phyloP scores from a whole-genome alignment of 768 basidiomycete genomes.

The Psilocybe azurescens region DNA sequence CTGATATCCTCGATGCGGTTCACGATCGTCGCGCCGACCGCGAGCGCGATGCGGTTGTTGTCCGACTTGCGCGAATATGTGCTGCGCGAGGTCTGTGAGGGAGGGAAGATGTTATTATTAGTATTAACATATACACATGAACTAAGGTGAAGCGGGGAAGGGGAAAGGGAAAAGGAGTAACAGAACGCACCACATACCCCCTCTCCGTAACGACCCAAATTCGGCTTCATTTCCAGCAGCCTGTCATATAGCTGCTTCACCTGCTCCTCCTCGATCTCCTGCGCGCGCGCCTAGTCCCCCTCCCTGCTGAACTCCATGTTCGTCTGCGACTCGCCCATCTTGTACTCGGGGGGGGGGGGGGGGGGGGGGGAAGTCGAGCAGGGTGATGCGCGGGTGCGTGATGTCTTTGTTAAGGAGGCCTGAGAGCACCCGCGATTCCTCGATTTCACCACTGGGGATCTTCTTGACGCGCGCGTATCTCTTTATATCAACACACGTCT shows the following conservation, averaged over 20 bases:
- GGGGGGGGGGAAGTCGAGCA: conserved; percentile 93
- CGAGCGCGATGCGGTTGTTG: conserved; percentile 97
- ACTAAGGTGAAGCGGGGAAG: no score
- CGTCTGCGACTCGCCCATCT: conserved; percentile 84
- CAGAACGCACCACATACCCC: conserved; percentile 83
- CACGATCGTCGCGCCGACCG: conserved; percentile 94
- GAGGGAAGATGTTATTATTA: no score
- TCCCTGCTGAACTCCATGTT: conserved; percentile 39
- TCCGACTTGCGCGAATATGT: conserved; percentile 94
- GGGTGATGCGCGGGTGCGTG: conserved; percentile 87
- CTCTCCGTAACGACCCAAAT: conserved; percentile 94
- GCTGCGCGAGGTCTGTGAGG: conserved; percentile 84
- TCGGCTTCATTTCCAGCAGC: conserved; percentile 93
- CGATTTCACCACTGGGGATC: conserved; percentile 96
- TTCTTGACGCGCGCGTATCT: conserved; percentile 98
- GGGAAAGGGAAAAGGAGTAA: not conserved
- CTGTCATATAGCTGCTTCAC: conserved; percentile 85
- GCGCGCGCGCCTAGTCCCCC: conserved; percentile 88
- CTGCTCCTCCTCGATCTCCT: conserved; percentile 97
- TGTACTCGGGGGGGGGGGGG: conserved; percentile 95
- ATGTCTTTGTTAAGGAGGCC: conserved; percentile 99
- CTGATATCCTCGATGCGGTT: conserved; percentile 95
- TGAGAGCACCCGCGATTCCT: conserved; percentile 82
- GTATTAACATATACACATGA: no score
- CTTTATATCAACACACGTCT: conserved; percentile 96